phyloP scores from a whole-genome alignment of 2,329 filamentous ascomycete species.

The Penicillium olsonii region DNA sequence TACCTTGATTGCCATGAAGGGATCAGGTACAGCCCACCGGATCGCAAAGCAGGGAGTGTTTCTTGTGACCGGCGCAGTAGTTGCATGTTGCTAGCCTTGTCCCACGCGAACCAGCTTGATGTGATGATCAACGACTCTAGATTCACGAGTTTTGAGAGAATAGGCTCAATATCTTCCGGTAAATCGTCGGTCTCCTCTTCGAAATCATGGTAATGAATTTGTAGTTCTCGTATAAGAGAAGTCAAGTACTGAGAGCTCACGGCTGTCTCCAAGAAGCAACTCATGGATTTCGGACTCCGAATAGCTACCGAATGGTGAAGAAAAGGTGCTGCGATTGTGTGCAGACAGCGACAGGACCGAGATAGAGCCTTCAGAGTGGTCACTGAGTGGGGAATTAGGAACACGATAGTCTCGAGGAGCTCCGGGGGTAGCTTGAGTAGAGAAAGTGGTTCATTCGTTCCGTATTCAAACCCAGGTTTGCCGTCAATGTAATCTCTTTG shows the following conservation, averaged over 20 bases:
- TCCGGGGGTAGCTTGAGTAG: no score
- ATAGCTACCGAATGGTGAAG: neutral
- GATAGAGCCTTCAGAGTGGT: neutral
- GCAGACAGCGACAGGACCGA: neutral
- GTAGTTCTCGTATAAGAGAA: neutral
- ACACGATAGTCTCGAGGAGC: no score
- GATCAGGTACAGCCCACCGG: neutral
- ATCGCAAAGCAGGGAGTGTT: neutral
- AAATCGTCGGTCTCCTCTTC: neutral
- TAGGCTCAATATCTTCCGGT: neutral
- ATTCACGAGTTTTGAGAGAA: neutral
- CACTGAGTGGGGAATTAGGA: no score
- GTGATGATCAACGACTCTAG: neutral
- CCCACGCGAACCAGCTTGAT: neutral
- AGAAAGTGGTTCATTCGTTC: no score
- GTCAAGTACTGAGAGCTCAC: neutral
- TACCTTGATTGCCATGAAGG: neutral
- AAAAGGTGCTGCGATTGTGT: neutral
- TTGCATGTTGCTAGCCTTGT: neutral
- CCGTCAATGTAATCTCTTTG: no score
- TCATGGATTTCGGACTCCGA: neutral
- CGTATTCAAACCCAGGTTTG: no score
- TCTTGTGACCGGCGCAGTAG: neutral
- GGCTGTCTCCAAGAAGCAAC: neutral
- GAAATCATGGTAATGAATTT: neutral